Conservation (phyloP, 768 basidiomycete genomes). For the Panaeolus papilionaceus region DNA sequence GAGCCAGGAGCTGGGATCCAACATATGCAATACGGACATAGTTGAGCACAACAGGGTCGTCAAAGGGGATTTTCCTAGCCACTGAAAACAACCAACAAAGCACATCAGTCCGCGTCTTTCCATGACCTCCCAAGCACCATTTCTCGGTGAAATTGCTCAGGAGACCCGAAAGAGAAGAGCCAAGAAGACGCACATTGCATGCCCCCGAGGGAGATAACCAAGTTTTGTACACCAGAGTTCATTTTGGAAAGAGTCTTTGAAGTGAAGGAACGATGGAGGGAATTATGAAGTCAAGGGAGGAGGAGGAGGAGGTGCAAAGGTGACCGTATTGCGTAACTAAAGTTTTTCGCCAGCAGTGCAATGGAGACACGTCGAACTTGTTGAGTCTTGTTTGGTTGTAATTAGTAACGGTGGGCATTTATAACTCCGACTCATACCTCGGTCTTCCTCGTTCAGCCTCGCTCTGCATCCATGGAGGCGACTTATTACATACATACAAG, state of each 20-base stretch:
- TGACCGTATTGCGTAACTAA: conserved; percentile 4
- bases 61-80: conserved; percentile 90
- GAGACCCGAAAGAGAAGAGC: background rate
- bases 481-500: no score
- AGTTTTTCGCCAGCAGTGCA: conserved; percentile 7
- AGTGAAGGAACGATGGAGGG: background rate
- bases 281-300: background rate
- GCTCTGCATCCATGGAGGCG: background rate
- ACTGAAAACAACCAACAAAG: conserved; percentile 50
- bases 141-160: background rate
- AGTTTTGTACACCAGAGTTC: conserved; percentile 80
- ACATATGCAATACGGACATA: conserved; percentile 90
- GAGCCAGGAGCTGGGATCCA: conserved; percentile 68
- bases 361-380: conserved; percentile 4
- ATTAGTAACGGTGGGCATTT: background rate
- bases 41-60: conserved; percentile 81
- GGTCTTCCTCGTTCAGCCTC: background rate
- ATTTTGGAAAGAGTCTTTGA: conserved; percentile 44
- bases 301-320: background rate
- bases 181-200: conserved; percentile 74
- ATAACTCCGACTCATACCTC: background rate
- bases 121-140: background rate
- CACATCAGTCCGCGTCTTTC: background rate
- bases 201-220: conserved; percentile 89
- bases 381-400: background rate